A percentile compares a stretch with the other conserved stretches of the same genome.
phyloP scores from a whole-genome alignment of 495 filamentous ascomycete genomes.

The Tuber melanosporum region DNA sequence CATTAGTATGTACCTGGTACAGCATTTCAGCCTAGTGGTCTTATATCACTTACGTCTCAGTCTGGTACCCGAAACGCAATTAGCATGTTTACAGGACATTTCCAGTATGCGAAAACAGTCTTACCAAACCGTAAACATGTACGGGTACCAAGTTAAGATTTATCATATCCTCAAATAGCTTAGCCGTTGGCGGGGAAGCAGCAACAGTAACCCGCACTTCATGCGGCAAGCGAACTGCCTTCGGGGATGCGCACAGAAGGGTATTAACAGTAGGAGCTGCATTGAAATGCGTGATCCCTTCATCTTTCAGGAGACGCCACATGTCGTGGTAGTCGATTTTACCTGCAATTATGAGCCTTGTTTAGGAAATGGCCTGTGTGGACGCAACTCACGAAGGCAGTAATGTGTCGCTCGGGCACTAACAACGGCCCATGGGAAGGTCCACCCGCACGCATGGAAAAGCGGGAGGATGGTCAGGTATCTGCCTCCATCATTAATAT shows the following conservation, averaged over 20 bases:
- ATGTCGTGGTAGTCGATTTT: conserved; percentile 93
- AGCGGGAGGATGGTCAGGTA: conserved; percentile 41
- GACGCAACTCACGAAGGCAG: conserved; percentile 56
- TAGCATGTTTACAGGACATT: background rate
- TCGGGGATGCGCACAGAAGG: conserved; percentile 67
- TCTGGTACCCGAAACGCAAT: conserved; percentile 14
- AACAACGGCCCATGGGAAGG: conserved; percentile 79
- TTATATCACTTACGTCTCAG: conserved; percentile 27
- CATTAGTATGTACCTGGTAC: conserved; percentile 59
- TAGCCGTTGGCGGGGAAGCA: conserved; percentile 77
- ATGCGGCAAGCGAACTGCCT: conserved; percentile 61
- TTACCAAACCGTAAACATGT: conserved; percentile 77
- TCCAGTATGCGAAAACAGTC: background rate
- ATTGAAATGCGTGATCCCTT: conserved; percentile 87
- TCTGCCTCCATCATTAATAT: conserved; percentile 14
- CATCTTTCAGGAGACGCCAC: conserved; percentile 76
- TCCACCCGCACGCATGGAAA: conserved; percentile 92
- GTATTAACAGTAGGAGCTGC: conserved; percentile 97
- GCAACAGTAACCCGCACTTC: conserved; percentile 87
- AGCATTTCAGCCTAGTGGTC: background rate
- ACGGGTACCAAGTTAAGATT: conserved; percentile 79
- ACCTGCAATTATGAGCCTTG: conserved; percentile 7
- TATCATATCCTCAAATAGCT: conserved; percentile 89
- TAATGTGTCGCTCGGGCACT: conserved; percentile 90
- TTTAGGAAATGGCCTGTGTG: background rate